Conservation (phyloP, 106 monocot species). For the Hemerocallis citrina region DNA sequence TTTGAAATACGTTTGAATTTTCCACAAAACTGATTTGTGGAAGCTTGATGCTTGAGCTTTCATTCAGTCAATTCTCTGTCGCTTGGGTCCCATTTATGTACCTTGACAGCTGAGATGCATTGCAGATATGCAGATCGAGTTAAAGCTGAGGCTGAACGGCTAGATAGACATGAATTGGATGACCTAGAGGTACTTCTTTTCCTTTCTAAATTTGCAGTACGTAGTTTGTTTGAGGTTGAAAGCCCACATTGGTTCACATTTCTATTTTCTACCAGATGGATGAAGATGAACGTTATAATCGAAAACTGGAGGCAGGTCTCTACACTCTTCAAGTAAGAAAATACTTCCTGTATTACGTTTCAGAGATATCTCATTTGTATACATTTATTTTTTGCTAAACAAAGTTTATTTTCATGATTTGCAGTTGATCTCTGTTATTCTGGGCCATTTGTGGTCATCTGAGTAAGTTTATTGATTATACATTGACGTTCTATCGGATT, state of each 20-base stretch:
- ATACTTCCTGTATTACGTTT: background rate
- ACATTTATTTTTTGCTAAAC: background rate
- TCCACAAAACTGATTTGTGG: background rate
- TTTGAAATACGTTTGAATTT: background rate
- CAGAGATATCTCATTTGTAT: background rate
- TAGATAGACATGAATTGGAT: conserved; percentile 73
- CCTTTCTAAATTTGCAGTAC: background rate
- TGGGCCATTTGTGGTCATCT: conserved; percentile 91
- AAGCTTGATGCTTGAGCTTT: background rate
- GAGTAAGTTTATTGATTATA: conserved; percentile 68
- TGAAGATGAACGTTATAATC: conserved; percentile 87
- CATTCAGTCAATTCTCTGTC: background rate
- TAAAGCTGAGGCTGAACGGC: conserved; percentile 59
- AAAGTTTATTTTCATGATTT: conserved; percentile 1
- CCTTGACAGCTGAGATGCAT: background rate
- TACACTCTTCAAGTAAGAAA: conserved; percentile 82
- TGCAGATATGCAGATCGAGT: conserved; percentile 85
- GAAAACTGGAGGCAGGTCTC: conserved; percentile 92
- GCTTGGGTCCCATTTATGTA: background rate
- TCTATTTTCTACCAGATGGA: conserved; percentile 59
- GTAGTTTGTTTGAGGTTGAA: background rate
- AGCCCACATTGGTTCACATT: background rate
- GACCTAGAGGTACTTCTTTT: conserved; percentile 65
- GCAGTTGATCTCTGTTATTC: conserved; percentile 81
- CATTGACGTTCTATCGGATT: background rate